Evolutionary conservation across 2,329 filamentous ascomycete genomes (phyloP).

Genomic region (Penicillium sp.): DNA sequence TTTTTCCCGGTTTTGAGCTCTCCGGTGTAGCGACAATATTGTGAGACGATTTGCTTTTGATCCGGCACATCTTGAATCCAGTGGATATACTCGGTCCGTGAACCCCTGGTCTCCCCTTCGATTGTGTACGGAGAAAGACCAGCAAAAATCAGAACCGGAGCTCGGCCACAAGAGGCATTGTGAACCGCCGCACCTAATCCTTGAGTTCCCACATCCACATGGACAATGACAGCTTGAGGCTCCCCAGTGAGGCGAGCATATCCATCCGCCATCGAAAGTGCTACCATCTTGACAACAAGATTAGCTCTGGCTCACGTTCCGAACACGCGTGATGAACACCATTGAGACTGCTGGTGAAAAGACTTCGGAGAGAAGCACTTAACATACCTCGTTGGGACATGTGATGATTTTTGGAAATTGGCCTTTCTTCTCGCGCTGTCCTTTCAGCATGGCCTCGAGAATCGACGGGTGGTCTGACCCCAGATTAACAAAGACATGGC

Average conservation of each 20-base stretch:
- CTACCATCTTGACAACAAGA: conserved; percentile 65
- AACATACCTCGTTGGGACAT: conserved; percentile 71
- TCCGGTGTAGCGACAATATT: conserved; percentile 81
- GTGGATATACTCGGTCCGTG: conserved; percentile 81
- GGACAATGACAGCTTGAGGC: conserved; percentile 75
- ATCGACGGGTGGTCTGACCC: conserved; percentile 69
- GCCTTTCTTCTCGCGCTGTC: conserved; percentile 64
- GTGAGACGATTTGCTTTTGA: conserved; percentile 75
- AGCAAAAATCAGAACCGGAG: conserved; percentile 75
- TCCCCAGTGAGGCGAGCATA: conserved; percentile 71
- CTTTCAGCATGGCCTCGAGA: conserved; percentile 78
- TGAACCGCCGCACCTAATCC: conserved; percentile 76
- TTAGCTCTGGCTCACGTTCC: neutral
- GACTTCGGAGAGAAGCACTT: too few relatives aligned
- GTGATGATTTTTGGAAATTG: conserved; percentile 74
- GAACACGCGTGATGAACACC: neutral
- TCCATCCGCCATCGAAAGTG: conserved; percentile 80
- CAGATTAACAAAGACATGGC: conserved; percentile 55
- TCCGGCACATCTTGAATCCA: conserved; percentile 85
- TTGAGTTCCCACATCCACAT: conserved; percentile 81
- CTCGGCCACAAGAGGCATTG: conserved; percentile 73
- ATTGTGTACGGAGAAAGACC: conserved; percentile 75
- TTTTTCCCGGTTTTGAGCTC: conserved; percentile 85
- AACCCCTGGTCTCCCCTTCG: conserved; percentile 74
- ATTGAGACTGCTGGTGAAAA: neutral